Percentiles rank a stretch among this genome's conserved stretches.
phyloP scores from a whole-genome alignment of 148 eudicot species.

The Vaccinium vitisidaea region DNA sequence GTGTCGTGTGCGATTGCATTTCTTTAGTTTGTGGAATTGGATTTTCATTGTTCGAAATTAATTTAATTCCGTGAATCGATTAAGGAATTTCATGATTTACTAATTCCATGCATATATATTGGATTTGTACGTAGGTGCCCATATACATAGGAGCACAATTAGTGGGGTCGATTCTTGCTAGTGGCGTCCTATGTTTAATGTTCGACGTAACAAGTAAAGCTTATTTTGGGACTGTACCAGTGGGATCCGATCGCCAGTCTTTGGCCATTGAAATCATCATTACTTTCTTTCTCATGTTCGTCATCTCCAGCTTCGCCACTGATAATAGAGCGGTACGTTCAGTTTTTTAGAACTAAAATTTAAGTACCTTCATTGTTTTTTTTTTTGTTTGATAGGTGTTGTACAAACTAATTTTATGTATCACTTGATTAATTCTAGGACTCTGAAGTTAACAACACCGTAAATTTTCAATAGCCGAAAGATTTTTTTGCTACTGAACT shows the following conservation, averaged over 20 bases:
- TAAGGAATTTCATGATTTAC: not conserved
- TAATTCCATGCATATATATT: not conserved
- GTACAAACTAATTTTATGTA: not conserved
- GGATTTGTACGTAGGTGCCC: constrained; percentile 47
- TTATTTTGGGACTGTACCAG: constrained; percentile 72
- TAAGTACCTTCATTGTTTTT: not conserved
- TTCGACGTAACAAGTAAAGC: constrained; percentile 53
- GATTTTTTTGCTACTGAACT: too few species aligned
- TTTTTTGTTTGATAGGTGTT: not conserved
- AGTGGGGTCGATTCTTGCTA: constrained; percentile 66
- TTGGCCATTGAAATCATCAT: constrained; percentile 63
- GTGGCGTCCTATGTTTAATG: constrained; percentile 53
- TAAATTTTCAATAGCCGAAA: too few species aligned
- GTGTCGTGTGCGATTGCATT: too few species aligned
- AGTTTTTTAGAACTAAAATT: not conserved
- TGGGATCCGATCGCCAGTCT: constrained; percentile 59
- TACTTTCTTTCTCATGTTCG: constrained; percentile 78
- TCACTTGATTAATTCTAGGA: too few species aligned
- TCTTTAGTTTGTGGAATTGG: too few species aligned
- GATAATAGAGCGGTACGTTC: constrained; percentile 68
- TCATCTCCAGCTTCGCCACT: constrained; percentile 65
- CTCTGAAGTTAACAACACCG: too few species aligned
- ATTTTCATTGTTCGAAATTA: too few species aligned
- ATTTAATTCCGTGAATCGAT: too few species aligned
- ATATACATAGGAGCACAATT: constrained; percentile 61